Percentiles rank a stretch among this genome's conserved stretches.
phyloP scores from a whole-genome alignment of 768 basidiomycete genomes.

The Pleurotus djamor region DNA sequence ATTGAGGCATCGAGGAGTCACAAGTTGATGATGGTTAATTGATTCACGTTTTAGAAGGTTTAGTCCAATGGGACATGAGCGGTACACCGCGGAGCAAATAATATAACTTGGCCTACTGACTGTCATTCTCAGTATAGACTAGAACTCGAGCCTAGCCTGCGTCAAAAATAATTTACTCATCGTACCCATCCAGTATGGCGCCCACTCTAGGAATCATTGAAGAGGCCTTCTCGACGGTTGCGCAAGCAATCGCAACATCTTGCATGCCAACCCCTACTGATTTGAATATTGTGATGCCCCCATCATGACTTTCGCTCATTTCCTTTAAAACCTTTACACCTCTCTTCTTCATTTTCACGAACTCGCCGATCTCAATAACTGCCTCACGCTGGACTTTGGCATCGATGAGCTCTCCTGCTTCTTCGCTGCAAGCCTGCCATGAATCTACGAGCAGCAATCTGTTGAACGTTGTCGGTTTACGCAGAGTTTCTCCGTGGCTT shows the following conservation, averaged over 20 bases:
- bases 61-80: background rate
- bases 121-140: background rate
- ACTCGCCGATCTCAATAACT: conserved; percentile 70
- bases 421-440: conserved; percentile 59
- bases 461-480: background rate
- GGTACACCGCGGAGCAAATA: background rate
- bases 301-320: conserved; percentile 16
- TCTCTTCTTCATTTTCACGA: conserved; percentile 30
- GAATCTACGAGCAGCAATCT: conserved; percentile 73
- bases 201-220: conserved; percentile 43
- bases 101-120: too few relatives aligned
- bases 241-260: conserved; percentile 77
- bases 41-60: too few relatives aligned
- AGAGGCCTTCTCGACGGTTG: conserved; percentile 64
- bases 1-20: too few relatives aligned
- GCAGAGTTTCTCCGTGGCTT: background rate
- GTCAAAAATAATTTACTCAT: conserved; percentile 15
- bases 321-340: conserved; percentile 7
- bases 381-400: conserved; percentile 35
- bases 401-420: conserved; percentile 82
- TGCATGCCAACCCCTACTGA: conserved; percentile 87
- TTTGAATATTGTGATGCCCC: conserved; percentile 79
- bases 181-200: conserved; percentile 43
- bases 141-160: background rate
- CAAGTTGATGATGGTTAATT: too few relatives aligned